Evolutionary conservation across 2,329 filamentous ascomycete genomes (phyloP).

Genomic region (Epichloe sp.): DNA sequence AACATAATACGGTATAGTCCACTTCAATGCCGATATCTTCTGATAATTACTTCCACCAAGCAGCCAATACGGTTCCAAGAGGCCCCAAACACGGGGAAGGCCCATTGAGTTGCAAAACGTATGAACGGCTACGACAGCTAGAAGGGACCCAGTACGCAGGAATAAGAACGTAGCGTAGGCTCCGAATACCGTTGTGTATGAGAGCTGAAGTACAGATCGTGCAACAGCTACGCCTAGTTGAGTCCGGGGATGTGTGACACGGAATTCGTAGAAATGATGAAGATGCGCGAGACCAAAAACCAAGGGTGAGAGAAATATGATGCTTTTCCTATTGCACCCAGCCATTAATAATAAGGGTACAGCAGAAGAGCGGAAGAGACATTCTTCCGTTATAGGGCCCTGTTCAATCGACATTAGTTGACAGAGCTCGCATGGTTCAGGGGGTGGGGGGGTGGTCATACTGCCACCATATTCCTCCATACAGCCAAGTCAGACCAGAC

Average conservation of each 20-base stretch:
- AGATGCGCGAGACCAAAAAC: slow-evolving; percentile 89
- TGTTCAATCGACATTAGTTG: slow-evolving; percentile 17
- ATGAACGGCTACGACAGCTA: slow-evolving; percentile 64
- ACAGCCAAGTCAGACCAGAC: slow-evolving; percentile 61
- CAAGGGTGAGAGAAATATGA: slow-evolving; percentile 71
- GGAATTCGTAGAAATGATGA: slow-evolving; percentile 94
- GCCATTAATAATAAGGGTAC: slow-evolving; percentile 72
- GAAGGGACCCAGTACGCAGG: slow-evolving; percentile 69
- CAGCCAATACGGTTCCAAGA: slow-evolving; percentile 44
- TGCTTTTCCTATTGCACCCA: slow-evolving; percentile 38
- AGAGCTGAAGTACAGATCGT: slow-evolving; percentile 70
- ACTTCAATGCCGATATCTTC: slow-evolving; percentile 24
- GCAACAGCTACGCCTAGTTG: slow-evolving; percentile 49
- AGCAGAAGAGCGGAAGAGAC: slow-evolving; percentile 81
- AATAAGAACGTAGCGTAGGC: slow-evolving; percentile 87
- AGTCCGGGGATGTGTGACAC: slow-evolving; percentile 62
- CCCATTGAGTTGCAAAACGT: slow-evolving; percentile 90
- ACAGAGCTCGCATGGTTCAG: neutral
- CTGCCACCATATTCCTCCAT: slow-evolving; percentile 79
- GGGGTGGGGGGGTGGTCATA: slow-evolving; percentile 27
- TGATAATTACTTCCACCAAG: slow-evolving; percentile 11
- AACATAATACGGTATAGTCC: slow-evolving; percentile 70
- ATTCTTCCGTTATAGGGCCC: slow-evolving; percentile 84
- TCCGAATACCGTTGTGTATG: slow-evolving; percentile 86
- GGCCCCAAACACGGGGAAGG: slow-evolving; percentile 73